Conservation (phyloP, 2,329 filamentous ascomycete species). For the Pseudogymnoascus sp. region DNA sequence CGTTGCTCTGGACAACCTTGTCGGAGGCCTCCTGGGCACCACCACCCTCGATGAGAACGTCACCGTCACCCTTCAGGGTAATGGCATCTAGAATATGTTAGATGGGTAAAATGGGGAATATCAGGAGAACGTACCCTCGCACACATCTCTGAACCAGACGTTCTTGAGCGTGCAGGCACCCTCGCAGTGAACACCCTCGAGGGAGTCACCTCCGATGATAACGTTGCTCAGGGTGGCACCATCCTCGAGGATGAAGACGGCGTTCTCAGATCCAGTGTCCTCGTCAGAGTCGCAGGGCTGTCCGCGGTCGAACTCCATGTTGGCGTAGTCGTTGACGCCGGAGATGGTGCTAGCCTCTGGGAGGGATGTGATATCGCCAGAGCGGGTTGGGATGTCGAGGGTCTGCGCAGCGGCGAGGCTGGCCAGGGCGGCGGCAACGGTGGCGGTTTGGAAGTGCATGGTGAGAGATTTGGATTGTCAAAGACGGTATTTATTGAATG, state of each 20-base stretch:
- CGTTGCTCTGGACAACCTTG: conserved; percentile 33
- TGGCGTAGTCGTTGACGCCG: conserved; percentile 18
- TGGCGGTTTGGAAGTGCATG: conserved; percentile 19
- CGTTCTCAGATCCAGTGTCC: conserved; percentile 25
- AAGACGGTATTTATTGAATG: neutral
- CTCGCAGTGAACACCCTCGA: conserved; percentile 44
- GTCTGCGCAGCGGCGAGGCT: conserved; percentile 17
- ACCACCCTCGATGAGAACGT: conserved; percentile 31
- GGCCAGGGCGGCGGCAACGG: conserved; percentile 17
- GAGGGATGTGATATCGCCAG: conserved; percentile 16
- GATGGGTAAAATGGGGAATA: conserved; percentile 19
- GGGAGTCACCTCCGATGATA: conserved; percentile 44
- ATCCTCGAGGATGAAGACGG: conserved; percentile 45
- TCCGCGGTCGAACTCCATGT: conserved; percentile 22
- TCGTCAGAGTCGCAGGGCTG: conserved; percentile 18
- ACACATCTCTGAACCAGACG: conserved; percentile 32
- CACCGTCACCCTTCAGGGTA: conserved; percentile 27
- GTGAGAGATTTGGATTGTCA: conserved; percentile 11
- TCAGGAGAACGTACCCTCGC: conserved; percentile 18
- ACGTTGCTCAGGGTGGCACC: conserved; percentile 45
- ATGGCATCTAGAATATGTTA: conserved; percentile 34
- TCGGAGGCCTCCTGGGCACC: conserved; percentile 29
- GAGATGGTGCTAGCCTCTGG: conserved; percentile 13
- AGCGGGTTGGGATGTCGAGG: conserved; percentile 19
- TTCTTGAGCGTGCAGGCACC: conserved; percentile 40